A percentile compares a stretch with the other conserved stretches of the same genome.
Conservation (phyloP, 306 rosid genomes). For the Canavalia gladiata region DNA sequence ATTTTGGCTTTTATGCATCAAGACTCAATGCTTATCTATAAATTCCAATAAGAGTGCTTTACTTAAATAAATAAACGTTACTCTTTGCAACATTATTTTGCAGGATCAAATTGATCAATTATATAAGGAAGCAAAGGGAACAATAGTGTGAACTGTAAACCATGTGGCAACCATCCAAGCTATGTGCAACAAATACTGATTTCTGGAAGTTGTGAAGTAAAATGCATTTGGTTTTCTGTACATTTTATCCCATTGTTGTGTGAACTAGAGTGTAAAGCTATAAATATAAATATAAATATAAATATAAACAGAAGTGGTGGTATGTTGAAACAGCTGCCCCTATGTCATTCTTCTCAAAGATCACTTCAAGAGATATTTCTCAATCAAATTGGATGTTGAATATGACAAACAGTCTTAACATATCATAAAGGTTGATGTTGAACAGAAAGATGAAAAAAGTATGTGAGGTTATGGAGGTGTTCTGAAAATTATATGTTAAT, state of each 20-base stretch:
- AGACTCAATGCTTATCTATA: background rate
- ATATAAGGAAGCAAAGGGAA: constrained; percentile 74
- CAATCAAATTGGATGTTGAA: too few relatives aligned
- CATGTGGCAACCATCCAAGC: background rate
- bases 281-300: background rate
- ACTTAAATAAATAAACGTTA: constrained; percentile 1
- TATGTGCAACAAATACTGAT: constrained; percentile 14
- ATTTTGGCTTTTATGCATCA: constrained; percentile 22
- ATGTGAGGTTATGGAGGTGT: too few relatives aligned
- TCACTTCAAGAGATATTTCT: background rate
- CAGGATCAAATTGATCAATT: constrained; percentile 75
- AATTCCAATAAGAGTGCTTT: constrained; percentile 28
- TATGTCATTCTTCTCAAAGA: constrained; percentile 19
- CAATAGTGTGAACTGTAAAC: constrained; percentile 59
- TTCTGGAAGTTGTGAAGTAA: constrained; percentile 30
- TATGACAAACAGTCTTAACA: too few relatives aligned
- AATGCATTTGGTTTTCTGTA: constrained; percentile 42
- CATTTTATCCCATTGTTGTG: constrained; percentile 27
- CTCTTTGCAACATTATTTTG: constrained; percentile 22
- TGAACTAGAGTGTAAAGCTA: constrained; percentile 25
- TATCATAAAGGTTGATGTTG: too few relatives aligned
- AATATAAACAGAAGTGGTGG: background rate
- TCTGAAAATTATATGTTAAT: too few relatives aligned
- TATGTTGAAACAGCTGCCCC: constrained; percentile 23
- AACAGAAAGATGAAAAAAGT: too few relatives aligned